Conservation (phyloP, 1,139 yeast genomes). For the Yamadazyma sp. region DNA sequence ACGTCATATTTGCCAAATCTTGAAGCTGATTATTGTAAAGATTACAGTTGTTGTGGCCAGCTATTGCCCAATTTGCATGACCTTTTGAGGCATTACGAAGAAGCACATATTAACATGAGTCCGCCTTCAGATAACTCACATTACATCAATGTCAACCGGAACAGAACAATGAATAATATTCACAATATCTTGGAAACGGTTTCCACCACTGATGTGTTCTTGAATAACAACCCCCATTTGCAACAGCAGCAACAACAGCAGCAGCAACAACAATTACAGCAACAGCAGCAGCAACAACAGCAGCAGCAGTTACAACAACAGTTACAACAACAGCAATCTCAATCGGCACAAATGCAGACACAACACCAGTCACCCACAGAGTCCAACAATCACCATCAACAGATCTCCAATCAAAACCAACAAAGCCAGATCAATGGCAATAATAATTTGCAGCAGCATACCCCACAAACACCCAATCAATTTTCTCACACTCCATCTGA, state of each 20-base stretch:
- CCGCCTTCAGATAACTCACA: slow-evolving; percentile 51
- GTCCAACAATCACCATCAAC: slow-evolving; percentile 11
- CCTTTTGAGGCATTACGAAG: slow-evolving; percentile 90
- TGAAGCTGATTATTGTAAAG: slow-evolving; percentile 95
- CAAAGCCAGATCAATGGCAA: slow-evolving; percentile 8
- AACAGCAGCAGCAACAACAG: slow-evolving; percentile 9
- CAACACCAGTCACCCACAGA: slow-evolving; percentile 12
- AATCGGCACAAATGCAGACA: slow-evolving; percentile 6
- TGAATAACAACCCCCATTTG: slow-evolving; percentile 38
- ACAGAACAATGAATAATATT: slow-evolving; percentile 39
- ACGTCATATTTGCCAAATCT: slow-evolving; percentile 84
- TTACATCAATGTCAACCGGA: slow-evolving; percentile 34
- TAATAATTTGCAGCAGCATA: slow-evolving; percentile 17
- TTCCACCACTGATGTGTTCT: slow-evolving; percentile 85
- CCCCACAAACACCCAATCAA: slow-evolving; percentile 20
- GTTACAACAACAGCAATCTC: slow-evolving; percentile 10
- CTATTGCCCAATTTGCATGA: slow-evolving; percentile 91
- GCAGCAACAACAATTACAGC: slow-evolving; percentile 16
- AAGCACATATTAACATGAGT: slow-evolving; percentile 84
- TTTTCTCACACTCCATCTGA: slow-evolving; percentile 19
- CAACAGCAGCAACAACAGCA: slow-evolving; percentile 15
- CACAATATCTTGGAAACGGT: slow-evolving; percentile 68
- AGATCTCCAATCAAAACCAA: slow-evolving; percentile 1
- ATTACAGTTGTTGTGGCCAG: slow-evolving; percentile 94
- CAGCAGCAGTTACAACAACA: slow-evolving; percentile 8